phyloP scores from a whole-genome alignment of 306 rosid species.

The Erythrophleum fordii region DNA sequence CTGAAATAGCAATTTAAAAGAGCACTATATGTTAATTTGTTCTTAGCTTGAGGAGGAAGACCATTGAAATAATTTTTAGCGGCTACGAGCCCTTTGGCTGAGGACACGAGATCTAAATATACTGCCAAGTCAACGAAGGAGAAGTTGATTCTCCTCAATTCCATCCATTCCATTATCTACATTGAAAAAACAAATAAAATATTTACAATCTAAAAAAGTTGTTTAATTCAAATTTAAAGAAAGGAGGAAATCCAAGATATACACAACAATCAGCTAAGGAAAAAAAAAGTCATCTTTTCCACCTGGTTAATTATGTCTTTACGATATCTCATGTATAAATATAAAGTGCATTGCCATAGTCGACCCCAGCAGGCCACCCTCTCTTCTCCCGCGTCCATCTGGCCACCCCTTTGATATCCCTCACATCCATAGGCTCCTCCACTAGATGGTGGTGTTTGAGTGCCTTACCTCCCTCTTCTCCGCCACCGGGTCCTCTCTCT shows the following conservation, averaged over 20 bases:
- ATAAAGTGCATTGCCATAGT: too few species aligned
- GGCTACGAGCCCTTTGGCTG: slow-evolving; percentile 61
- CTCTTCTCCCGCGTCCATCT: too few species aligned
- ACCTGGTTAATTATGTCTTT: background rate
- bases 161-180: slow-evolving; percentile 96
- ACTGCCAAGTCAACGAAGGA: slow-evolving; percentile 57
- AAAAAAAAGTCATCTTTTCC: too few species aligned
- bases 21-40: slow-evolving; percentile 66
- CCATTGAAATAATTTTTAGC: slow-evolving; percentile 69
- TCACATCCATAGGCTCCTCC: too few species aligned
- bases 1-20: slow-evolving; percentile 79
- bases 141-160: slow-evolving; percentile 59
- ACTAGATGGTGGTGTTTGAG: too few species aligned
- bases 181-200: background rate
- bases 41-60: slow-evolving; percentile 53
- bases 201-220: background rate
- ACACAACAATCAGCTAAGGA: background rate
- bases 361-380: too few species aligned
- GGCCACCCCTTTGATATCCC: too few species aligned
- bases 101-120: slow-evolving; percentile 67
- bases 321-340: background rate
- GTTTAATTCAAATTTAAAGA: too few species aligned
- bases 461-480: too few species aligned
- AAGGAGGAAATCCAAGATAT: background rate
- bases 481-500: too few species aligned